Evolutionary conservation across 2,329 filamentous ascomycete species (phyloP).

Genomic region (Talaromyces islandicus): DNA sequence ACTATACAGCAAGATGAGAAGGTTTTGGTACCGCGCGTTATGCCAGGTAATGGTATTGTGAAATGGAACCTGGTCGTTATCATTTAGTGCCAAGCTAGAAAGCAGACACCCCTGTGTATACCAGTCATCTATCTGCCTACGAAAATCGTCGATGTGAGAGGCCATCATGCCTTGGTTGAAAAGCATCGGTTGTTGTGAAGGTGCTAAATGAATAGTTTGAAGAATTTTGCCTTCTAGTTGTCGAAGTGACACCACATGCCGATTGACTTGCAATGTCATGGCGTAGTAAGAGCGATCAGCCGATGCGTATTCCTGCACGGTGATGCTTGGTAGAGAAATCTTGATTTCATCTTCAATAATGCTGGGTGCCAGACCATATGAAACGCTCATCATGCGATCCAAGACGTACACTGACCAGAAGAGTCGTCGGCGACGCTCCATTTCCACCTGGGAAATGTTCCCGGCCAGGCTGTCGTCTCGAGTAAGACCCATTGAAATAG

Average conservation of each 20-base stretch:
- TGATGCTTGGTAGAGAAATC: constrained; percentile 40
- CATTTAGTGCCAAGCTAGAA: constrained; percentile 26
- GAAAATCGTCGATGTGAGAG: constrained; percentile 23
- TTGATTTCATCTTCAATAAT: constrained; percentile 36
- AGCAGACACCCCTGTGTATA: constrained; percentile 43
- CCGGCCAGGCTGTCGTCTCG: not conserved
- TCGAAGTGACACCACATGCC: constrained; percentile 41
- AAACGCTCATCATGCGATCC: constrained; percentile 42
- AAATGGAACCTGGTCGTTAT: constrained; percentile 41
- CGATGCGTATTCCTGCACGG: constrained; percentile 42
- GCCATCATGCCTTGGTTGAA: constrained; percentile 13
- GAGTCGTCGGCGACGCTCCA: constrained; percentile 33
- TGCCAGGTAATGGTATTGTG: constrained; percentile 43
- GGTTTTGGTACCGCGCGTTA: constrained; percentile 39
- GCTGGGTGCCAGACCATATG: constrained; percentile 35
- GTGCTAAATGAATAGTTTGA: constrained; percentile 2
- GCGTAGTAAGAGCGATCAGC: constrained; percentile 33
- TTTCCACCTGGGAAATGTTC: constrained; percentile 13
- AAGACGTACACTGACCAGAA: constrained; percentile 44
- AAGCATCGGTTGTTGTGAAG: constrained; percentile 20
- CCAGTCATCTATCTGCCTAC: constrained; percentile 44
- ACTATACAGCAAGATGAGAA: constrained; percentile 41
- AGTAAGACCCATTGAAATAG: constrained; percentile 4
- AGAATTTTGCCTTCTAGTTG: constrained; percentile 33
- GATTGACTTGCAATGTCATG: constrained; percentile 40